Conservation (phyloP, 495 filamentous ascomycete species). For the Xylaria castorea region DNA sequence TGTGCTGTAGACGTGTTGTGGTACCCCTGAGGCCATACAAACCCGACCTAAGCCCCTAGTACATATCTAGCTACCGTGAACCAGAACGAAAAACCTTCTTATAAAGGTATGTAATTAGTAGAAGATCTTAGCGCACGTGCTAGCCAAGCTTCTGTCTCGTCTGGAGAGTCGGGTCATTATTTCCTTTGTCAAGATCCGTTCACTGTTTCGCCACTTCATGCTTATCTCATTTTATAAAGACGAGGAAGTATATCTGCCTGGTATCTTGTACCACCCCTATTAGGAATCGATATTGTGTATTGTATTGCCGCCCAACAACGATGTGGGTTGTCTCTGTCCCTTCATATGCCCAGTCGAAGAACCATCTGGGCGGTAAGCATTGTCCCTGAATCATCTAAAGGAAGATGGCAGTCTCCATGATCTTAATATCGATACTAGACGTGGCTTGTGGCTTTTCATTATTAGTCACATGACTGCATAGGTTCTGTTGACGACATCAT, state of each 20-base stretch:
- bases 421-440: neutral
- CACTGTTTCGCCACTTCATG: neutral
- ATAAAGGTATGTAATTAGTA: neutral
- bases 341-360: neutral
- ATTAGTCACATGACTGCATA: neutral
- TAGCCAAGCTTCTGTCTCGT: neutral
- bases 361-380: neutral
- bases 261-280: neutral
- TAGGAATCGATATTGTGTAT: neutral
- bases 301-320: neutral
- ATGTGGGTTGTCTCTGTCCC: neutral
- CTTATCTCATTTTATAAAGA: neutral
- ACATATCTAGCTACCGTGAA: neutral
- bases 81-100: neutral
- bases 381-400: neutral
- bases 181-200: neutral
- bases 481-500: neutral
- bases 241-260: neutral
- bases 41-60: neutral
- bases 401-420: neutral
- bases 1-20: neutral
- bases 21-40: conserved; percentile 16
- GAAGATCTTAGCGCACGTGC: too few species aligned
- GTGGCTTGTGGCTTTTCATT: neutral
- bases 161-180: neutral